Base-by-base conservation (phyloP, 805 yeast genomes). In the Candida sphagnicola region DNA sequence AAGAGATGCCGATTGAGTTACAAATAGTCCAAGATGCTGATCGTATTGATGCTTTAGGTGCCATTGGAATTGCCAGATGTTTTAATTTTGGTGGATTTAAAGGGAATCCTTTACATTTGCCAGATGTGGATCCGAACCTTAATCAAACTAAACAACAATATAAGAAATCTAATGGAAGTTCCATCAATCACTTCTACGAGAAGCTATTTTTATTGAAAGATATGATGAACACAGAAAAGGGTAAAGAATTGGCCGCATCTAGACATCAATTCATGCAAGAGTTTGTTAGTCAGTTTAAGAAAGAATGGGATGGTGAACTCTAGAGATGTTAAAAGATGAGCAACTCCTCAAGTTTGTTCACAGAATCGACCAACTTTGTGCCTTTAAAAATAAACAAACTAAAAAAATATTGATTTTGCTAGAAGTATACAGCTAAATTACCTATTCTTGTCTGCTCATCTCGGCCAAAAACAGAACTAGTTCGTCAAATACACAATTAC, bases 1-100 rank as follows among this genome's bases (percentile, higher is more conserved):
- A 12, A 26, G 29, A 26, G 13, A 26, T 12, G 29, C 29, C 29
- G 8, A 10, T 26, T 26, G 29, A 26, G 12, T 26, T 26, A 13
- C 29, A 26, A 26, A 26, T 26, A 12, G 15, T 26, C 13, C 29
- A 26, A 13, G 29, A 26, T 26, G 29, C 29, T 26, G 29, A 26
- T 13, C 29, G 29, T 26, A 13, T 26, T 26, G 29, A 26, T 26
- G 29, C 29, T 5, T 13, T 26, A 12, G 29, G 29, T 8, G 29
- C 29, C n/a, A 26, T 26, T 26, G 29, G 29, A n/a, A 26, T 26
- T 13, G 29, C 29, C 15, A 10, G 29, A 26, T 26, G 29, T 13
- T 26, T 26, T 13, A 26, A 26, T 26, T 26, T 26, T n/a, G 29
- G 29, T 26, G 29, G 29, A 8, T 26, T 26, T 26, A 26, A 26